Base-by-base conservation (phyloP, 768 basidiomycete genomes). In the Agaricus subrufescens region DNA sequence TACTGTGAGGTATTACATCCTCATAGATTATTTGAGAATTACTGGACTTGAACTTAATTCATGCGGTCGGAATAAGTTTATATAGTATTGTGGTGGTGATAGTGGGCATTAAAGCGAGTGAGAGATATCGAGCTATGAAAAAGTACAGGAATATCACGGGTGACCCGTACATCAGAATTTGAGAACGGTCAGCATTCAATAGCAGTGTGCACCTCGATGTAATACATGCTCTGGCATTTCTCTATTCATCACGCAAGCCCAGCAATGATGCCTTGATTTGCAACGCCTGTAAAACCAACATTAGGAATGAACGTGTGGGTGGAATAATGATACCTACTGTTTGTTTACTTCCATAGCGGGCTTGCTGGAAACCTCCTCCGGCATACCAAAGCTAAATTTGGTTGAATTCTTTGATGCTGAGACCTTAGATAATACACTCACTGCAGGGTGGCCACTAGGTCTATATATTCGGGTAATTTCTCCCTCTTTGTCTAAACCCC, bases 401-500 rank as follows among this genome's bases (percentile, higher is more conserved):
- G 27, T 30, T 23, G n/a, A 44, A 19, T 12, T 34, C 14, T 23
- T 3, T 27, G 25, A 19, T 29, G 4, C 26, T 42, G 19, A 51
- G 15, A 8, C n/a, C 27, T 3, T n/a, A 19, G 29, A 26, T 15
- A 19, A 14, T 11, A 3, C 9, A 65, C 70, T 50, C 49, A 75
- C 75, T 1, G 73, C 75, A 27, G 75, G 76, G 60, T 75, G 72
- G 1, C 77, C 77, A 2, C 73, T 68, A 4, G 73, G 75, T 9
- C 71, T 65, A 54, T 73, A 77, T 49, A 67, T 61, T 3, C 71
- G 72, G 38, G 58, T 60, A 2, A 72, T 31, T 53, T 78, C 77
- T 0, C 73, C 74, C 56, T 77, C 76, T n/a, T 67, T 66, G 54
- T 79, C 74, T 9, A 76, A 34, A 0, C 75, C 75, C 71, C 72